Base-by-base conservation (phyloP, 2,329 filamentous ascomycete species). In the Colletotrichum tofieldiae region DNA sequence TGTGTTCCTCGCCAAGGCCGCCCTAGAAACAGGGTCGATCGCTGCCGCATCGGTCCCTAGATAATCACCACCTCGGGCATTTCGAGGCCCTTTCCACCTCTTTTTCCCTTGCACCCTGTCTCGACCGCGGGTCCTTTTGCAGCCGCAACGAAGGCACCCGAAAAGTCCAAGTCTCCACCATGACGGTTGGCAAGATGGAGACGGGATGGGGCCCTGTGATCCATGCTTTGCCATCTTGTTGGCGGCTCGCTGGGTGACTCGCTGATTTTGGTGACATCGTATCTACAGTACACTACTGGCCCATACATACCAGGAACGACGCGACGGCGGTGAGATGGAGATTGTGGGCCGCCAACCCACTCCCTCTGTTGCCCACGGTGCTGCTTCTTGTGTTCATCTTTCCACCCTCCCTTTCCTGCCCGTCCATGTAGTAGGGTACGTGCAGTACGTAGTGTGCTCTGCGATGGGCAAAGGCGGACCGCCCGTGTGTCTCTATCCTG, bases 1-100 rank as follows among this genome's bases (percentile, higher is more conserved):
- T 71, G 66, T 72, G 70, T 32, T 32, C 39, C 47, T 65, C 61
- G 70, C 70, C 67, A 66, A 72, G 70, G 54, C 60, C 60, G 52
- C 54, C 37, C 43, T 35, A 51, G 51, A 68, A 59, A 52, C 45
- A 51, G 45, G 60, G 67, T 32, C 67, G 70, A 72, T 72, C 70
- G 59, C 67, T 70, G 55, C 70, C 70, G 56, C 60, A 59, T 71
- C 54, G 39, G 69, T 58, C 59, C 64, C 64, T 45, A 37, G 39
- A 60, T 72, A 51, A 60, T 71, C 49, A 49, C 55, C 51, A 56
- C 62, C 29, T n/a, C 32, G 65, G 58, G 32, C 26, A 56, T 71
- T 61, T 71, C 63, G 59, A 68, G 32, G 58, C 59, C 59, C 62
- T 9, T 60, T 41, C 23, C 59, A 56, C 20, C 20, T 56, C 32